Evolutionary conservation across 2,329 filamentous ascomycete genomes (phyloP), one percentile per base, ranked within the genome.

Genomic region (Neonectria neomacrospora): DNA sequence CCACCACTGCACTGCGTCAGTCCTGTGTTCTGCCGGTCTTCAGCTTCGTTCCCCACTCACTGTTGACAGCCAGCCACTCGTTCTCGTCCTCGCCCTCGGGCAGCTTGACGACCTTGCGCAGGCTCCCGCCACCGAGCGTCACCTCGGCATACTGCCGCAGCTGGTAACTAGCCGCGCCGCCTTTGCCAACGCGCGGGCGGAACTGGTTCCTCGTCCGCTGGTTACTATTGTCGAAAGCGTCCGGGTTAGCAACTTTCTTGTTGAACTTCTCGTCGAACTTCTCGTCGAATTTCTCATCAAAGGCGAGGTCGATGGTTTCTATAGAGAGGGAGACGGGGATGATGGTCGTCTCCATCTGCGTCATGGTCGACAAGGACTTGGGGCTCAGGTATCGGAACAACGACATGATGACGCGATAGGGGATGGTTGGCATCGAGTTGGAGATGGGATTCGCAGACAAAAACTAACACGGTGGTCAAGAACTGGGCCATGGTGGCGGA

Each of bases 61-160:
- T 92, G 81, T 99, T 99, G 73, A 99, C 96, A 28, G 96, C 96
- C 65, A 99, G 81, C 96, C 96, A 99, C 80, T 99, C 96, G 77
- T 97, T 97, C 81, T 96, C 87, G 76, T 99, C 96, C 77, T 99
- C 96, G 63, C 96, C 96, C 76, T 99, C 96, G 14, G 96, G 96
- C 65, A 99, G 84, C 84, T 95, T 97, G 70, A 99, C 96, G 28
- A 97, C 94, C 83, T 99, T 98, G 74, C 94, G 89, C 80, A 99
- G 82, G 80, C 94, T 97, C 52, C 96, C 96, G 72, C 93, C 96
- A 37, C 96, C 96, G 39, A 99, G 86, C 11, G 96, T 99, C 48
- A 96, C 96, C 80, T 99, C 96, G 55, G 96, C 96, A 85, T 98
- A 99, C 79, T 99, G 96, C 79, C 96, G 91, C 71, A 99, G 85